Percentiles rank a stretch among this genome's conserved stretches.
These are phyloP conservation scores for Zelonia costaricensis DNA, from an alignment of 208 protist genomes.

Conservation along the genomic window DNA sequence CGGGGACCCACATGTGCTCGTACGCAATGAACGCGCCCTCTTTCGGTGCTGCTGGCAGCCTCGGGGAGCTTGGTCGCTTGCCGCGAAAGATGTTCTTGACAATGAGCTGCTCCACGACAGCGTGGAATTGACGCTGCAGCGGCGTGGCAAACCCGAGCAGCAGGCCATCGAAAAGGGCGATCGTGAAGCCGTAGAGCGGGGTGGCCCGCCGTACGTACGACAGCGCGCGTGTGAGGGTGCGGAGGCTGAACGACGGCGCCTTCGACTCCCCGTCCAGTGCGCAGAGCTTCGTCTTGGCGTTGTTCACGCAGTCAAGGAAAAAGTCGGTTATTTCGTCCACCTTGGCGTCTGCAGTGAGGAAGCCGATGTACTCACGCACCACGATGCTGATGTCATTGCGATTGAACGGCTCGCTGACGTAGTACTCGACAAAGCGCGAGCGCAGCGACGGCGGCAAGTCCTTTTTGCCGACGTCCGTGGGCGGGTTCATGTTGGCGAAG, in stretches of 20 bases:
- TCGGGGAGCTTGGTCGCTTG: slow-evolving; percentile 66
- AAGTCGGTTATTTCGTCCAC: slow-evolving; percentile 95
- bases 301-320: slow-evolving; percentile 92
- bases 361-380: slow-evolving; percentile 90
- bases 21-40: slow-evolving; percentile 82
- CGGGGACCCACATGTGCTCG: slow-evolving; percentile 95
- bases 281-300: slow-evolving; percentile 85
- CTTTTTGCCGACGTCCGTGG: slow-evolving; percentile 99
- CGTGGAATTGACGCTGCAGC: slow-evolving; percentile 89
- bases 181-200: slow-evolving; percentile 93
- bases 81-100: slow-evolving; percentile 83
- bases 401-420: slow-evolving; percentile 96
- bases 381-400: slow-evolving; percentile 94
- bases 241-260: slow-evolving; percentile 97
- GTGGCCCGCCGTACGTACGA: slow-evolving; percentile 90
- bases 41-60: slow-evolving; percentile 36
- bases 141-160: slow-evolving; percentile 97
- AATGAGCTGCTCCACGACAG: slow-evolving; percentile 90
- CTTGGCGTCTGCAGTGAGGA: slow-evolving; percentile 73
- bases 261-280: slow-evolving; percentile 93
- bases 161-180: slow-evolving; percentile 96
- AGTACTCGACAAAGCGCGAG: slow-evolving; percentile 98
- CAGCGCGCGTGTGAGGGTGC: slow-evolving; percentile 97
- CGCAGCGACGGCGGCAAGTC: slow-evolving; percentile 95
- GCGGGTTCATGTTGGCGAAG: slow-evolving; percentile 99